Evolutionary conservation across 805 yeast species (phyloP), one percentile per base, ranked within the genome.

Genomic region (Wickerhamiella qilinensis): DNA sequence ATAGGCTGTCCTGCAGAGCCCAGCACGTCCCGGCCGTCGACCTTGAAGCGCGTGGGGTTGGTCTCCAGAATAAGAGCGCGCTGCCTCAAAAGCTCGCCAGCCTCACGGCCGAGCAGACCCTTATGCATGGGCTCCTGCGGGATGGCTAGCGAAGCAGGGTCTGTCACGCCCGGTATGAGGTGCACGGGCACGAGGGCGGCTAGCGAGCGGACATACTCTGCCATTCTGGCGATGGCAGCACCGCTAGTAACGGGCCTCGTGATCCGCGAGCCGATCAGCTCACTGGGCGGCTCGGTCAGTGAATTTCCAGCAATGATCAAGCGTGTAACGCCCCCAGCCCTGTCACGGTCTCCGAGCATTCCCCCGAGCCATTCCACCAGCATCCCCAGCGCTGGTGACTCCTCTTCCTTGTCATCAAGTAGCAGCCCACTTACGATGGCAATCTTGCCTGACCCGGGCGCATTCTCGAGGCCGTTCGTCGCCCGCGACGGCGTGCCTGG

Each of bases 61-160:
- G 85, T 73, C 1, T 63, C 62, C 24, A 71, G 47, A 20, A 67
- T 58, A 30, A 71, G 57, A 16, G 62, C 52, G 9, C 57, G 48
- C 1, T 53, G 49, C 3, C 59, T 62, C 20, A 73, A 49, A 44
- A 63, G 67, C 5, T 59, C 54, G 28, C 65, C 58, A 17, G 69
- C 61, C 12, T 56, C 52, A 3, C 36, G 21, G 3, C 64, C 61
- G 49, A 91, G 75, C 40, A 88, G 65, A 1, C 93, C 77, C 38
- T 64, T 64, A 54, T 88, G 95, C n/a, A 91, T 53, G 2, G 93
- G 80, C 55, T 80, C 94, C 56, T 91, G 96, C 1, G 98, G 98
- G 41, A 84, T 57, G 36, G 86, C 71, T 15, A 69, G 60, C 43
- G 81, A 93, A n/a, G 83, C 75, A 0, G 96, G 94, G 55, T 91